These are phyloP conservation scores for Neurospora africana DNA, from an alignment of 495 filamentous ascomycete species.

Conservation along the genomic window DNA sequence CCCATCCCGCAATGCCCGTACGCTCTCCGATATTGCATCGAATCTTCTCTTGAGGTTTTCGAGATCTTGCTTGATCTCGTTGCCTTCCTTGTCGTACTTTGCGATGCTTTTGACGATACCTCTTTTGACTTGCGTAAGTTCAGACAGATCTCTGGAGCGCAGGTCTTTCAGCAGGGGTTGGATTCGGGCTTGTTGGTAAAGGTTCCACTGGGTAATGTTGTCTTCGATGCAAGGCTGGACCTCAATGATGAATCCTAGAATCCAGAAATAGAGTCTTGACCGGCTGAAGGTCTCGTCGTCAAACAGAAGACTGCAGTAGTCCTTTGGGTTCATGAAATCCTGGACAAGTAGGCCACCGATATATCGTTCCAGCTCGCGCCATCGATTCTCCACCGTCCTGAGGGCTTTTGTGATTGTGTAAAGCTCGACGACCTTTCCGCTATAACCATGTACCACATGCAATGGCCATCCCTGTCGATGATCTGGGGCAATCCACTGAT, in stretches of 20 bases:
- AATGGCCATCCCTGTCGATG: background rate
- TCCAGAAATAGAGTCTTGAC: slow-evolving; percentile 11
- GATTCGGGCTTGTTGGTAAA: background rate
- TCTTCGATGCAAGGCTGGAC: background rate
- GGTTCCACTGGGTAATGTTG: background rate
- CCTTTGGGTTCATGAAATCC: background rate
- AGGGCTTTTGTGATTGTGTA: background rate
- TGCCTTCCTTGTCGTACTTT: background rate
- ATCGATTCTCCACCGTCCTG: background rate
- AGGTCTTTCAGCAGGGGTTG: background rate
- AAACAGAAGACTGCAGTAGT: background rate
- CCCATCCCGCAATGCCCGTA: background rate
- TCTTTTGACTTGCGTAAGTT: background rate
- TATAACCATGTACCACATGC: background rate
- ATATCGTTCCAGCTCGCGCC: background rate
- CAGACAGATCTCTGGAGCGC: background rate
- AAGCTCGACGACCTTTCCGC: background rate
- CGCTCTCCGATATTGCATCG: background rate
- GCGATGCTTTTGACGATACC: background rate
- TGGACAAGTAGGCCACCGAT: background rate
- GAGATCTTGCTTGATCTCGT: background rate
- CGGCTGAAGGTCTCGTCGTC: slow-evolving; percentile 7
- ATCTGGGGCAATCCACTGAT: background rate
- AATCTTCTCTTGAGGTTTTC: background rate
- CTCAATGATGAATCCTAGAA: background rate